These are phyloP conservation scores for Ustilaginoidea virens DNA, from an alignment of 2,329 filamentous ascomycete species.

Conservation along the genomic window DNA sequence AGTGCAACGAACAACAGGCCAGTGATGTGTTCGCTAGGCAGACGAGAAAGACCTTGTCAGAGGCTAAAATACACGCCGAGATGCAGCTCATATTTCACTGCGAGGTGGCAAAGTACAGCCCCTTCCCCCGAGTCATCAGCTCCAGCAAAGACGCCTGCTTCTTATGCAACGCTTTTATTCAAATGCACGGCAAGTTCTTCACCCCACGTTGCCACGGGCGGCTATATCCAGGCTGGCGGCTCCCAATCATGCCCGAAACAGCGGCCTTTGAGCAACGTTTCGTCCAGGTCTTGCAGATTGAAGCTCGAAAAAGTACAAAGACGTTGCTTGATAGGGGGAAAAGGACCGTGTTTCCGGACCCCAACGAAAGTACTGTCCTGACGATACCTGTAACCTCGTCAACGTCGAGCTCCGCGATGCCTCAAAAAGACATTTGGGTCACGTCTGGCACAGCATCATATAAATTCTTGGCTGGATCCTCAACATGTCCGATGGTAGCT, in stretches of 20 bases:
- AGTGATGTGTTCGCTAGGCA: not conserved
- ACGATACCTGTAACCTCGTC: not conserved
- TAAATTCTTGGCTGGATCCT: too few species aligned
- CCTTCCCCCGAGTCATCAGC: conserved; percentile 24
- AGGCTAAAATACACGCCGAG: conserved; percentile 3
- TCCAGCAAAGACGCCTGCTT: conserved; percentile 36
- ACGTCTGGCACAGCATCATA: too few species aligned
- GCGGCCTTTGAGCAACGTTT: not conserved
- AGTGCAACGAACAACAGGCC: conserved; percentile 1
- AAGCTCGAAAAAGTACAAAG: not conserved
- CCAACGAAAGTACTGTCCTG: conserved; percentile 2
- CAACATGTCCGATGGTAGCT: too few species aligned
- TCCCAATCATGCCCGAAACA: not conserved
- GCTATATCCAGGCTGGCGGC: conserved; percentile 17
- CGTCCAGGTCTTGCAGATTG: not conserved
- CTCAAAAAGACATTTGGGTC: too few species aligned
- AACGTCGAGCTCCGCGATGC: too few species aligned
- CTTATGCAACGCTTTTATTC: conserved; percentile 32
- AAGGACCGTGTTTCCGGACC: conserved; percentile 1
- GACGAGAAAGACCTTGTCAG: not conserved
- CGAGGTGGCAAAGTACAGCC: not conserved
- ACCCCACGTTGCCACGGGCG: conserved; percentile 26
- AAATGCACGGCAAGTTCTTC: conserved; percentile 22
- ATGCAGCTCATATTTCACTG: conserved; percentile 1
- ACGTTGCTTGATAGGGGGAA: not conserved